phyloP scores from a whole-genome alignment of 352 stramenopile species.

The Globisporangium perplexum region DNA sequence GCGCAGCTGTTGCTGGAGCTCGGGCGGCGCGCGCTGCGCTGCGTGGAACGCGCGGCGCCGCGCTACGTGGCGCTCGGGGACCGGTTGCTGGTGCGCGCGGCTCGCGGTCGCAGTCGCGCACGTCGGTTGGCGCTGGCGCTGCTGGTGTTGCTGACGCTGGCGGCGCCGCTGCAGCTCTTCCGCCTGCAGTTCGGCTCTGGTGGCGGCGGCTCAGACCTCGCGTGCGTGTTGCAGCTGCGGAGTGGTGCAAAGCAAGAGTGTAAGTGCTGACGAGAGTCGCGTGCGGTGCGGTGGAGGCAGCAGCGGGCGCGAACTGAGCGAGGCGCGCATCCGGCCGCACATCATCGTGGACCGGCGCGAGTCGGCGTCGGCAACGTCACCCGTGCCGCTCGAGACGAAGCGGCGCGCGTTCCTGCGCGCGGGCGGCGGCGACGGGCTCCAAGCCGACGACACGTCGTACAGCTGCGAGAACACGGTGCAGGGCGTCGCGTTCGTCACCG shows the following conservation, averaged over 20 bases:
- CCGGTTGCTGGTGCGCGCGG: constrained; percentile 39
- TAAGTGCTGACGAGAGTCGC: not conserved
- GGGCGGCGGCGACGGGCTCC: constrained; percentile 39
- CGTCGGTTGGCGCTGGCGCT: constrained; percentile 33
- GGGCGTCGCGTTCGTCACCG: constrained; percentile 36
- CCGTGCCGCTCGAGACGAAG: constrained; percentile 14
- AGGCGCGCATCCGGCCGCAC: constrained; percentile 51
- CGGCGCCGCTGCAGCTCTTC: constrained; percentile 40
- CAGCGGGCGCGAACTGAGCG: constrained; percentile 30
- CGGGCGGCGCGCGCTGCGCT: constrained; percentile 30
- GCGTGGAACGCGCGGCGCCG: constrained; percentile 39
- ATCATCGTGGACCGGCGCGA: constrained; percentile 50
- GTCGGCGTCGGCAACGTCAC: not conserved
- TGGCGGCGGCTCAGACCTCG: constrained; percentile 8
- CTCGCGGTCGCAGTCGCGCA: constrained; percentile 35
- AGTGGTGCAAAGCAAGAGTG: not conserved
- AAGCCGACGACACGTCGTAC: constrained; percentile 21
- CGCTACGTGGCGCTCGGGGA: constrained; percentile 47
- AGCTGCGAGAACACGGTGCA: constrained; percentile 58
- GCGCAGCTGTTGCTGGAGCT: constrained; percentile 45
- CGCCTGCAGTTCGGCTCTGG: constrained; percentile 29
- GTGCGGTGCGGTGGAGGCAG: not conserved
- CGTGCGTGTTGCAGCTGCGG: not conserved
- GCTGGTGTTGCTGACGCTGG: constrained; percentile 26
- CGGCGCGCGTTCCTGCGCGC: constrained; percentile 41